These are phyloP conservation scores for Epichloe gansuensis DNA, from an alignment of 2,329 filamentous ascomycete genomes.

Conservation along the genomic window DNA sequence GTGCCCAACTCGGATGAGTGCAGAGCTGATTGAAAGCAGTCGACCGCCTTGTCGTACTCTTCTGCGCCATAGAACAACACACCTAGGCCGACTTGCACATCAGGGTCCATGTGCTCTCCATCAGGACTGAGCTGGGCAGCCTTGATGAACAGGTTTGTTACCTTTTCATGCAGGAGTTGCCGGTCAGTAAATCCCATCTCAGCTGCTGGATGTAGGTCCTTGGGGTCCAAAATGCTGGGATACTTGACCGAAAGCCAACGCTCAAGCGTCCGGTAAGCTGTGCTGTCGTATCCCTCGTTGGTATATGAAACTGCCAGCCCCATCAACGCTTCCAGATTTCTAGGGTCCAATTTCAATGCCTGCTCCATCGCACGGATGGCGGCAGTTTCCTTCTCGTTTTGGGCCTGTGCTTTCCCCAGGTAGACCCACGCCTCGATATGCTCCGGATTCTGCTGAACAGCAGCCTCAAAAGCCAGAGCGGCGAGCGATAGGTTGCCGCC, in stretches of 20 bases:
- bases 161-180: slow-evolving; percentile 74
- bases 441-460: slow-evolving; percentile 74
- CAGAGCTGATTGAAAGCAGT: slow-evolving; percentile 91
- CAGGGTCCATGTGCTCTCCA: slow-evolving; percentile 92
- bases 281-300: slow-evolving; percentile 96
- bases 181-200: slow-evolving; percentile 93
- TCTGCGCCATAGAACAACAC: slow-evolving; percentile 97
- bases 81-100: slow-evolving; percentile 92
- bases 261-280: slow-evolving; percentile 89
- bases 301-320: slow-evolving; percentile 93
- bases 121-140: slow-evolving; percentile 85
- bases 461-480: slow-evolving; percentile 88
- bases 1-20: slow-evolving; percentile 73
- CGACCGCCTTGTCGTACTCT: slow-evolving; percentile 95
- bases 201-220: slow-evolving; percentile 58
- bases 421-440: slow-evolving; percentile 92
- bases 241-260: slow-evolving; percentile 96
- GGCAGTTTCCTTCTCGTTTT: slow-evolving; percentile 96
- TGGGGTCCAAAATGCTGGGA: slow-evolving; percentile 62
- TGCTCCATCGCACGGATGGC: slow-evolving; percentile 90
- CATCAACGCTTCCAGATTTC: slow-evolving; percentile 84
- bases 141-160: slow-evolving; percentile 81
- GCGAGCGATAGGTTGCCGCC: slow-evolving; percentile 90
- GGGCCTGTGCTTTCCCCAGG: slow-evolving; percentile 82
- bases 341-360: slow-evolving; percentile 74